Evolutionary conservation across 257 asterid genomes (phyloP).

Genomic region (Petunia secreta): DNA sequence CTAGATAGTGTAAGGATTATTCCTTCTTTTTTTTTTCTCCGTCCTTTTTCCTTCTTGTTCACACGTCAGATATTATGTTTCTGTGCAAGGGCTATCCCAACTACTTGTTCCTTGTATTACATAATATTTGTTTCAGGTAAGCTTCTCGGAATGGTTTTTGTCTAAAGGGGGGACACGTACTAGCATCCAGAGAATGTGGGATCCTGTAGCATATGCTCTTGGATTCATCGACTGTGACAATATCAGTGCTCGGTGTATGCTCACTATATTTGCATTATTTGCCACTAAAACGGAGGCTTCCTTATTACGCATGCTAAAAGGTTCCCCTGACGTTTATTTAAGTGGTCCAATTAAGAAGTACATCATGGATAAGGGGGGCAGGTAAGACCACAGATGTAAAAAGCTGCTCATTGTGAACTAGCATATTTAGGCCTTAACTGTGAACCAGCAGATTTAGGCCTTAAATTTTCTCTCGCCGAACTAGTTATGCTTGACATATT

Average conservation of each 20-base stretch:
- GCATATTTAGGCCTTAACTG: neutral
- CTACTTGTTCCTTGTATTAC: conserved; percentile 32
- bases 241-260: conserved; percentile 99
- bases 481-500: conserved; percentile 19
- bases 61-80: neutral
- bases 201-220: conserved; percentile 98
- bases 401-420: conserved; percentile 1
- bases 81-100: neutral
- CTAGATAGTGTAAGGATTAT: conserved; percentile 67
- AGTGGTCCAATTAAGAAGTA: conserved; percentile 92
- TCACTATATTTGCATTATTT: conserved; percentile 91
- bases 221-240: conserved; percentile 98
- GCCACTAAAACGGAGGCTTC: conserved; percentile 99
- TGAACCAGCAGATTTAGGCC: conserved; percentile 22
- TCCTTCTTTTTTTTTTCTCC: conserved; percentile 17
- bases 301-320: conserved; percentile 96
- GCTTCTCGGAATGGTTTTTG: conserved; percentile 97
- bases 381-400: conserved; percentile 46
- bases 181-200: conserved; percentile 99
- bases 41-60: neutral
- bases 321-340: conserved; percentile 95
- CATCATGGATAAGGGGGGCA: conserved; percentile 89
- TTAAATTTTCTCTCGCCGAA: conserved; percentile 24
- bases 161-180: conserved; percentile 94
- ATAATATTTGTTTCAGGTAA: conserved; percentile 55